Evolutionary conservation across 2,329 filamentous ascomycete species (phyloP), one percentile per base, ranked within the genome.

Genomic region (Leptosphaerulina australis): DNA sequence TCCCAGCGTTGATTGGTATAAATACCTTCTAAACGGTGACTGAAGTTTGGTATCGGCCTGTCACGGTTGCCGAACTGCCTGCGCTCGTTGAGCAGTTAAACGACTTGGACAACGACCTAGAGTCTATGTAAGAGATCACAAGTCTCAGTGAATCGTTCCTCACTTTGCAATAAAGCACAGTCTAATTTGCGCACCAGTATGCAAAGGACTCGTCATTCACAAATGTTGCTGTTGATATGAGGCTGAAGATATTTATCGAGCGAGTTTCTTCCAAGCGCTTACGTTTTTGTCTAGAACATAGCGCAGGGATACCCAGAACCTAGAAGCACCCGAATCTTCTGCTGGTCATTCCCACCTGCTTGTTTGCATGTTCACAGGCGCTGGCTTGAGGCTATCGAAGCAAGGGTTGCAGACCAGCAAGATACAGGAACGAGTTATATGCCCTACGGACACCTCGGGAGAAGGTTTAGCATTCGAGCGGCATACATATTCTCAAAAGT

Each of bases 101-200:
- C n/a, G 14, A 17, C 9, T 14, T 31, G 9, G 9, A 17, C 29
- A 31, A 11, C 29, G n/a, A 3, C 10, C 25, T 28, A 14, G 12
- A 4, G 10, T 5, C 7, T 5, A 5, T 31, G n/a, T 17, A 21
- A 44, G n/a, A 70, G 3, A 55, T 76, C 5, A 59, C 78, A 9
- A 25, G 49, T 2, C n/a, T 49, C 2, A 79, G 73, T 51, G 71
- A 74, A 10, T 79, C 72, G 9, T 55, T 58, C 15, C 52, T 58
- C 21, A 58, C 53, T 2, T 14, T 59, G 1, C 50, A 44, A 31
- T 21, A 54, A 3, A 31, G 50, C n/a, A 49, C 22, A 7, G 29
- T 58, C n/a, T 60, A 55, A 43, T 56, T 77, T 50, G 65, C 78
- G 0, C 75, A 79, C 51, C 70, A 76, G 44, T 78, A 76, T 0